Evolutionary conservation across 257 asterid species (phyloP), one percentile per base, ranked within the genome.

Genomic region (Eucommia ulmoides): DNA sequence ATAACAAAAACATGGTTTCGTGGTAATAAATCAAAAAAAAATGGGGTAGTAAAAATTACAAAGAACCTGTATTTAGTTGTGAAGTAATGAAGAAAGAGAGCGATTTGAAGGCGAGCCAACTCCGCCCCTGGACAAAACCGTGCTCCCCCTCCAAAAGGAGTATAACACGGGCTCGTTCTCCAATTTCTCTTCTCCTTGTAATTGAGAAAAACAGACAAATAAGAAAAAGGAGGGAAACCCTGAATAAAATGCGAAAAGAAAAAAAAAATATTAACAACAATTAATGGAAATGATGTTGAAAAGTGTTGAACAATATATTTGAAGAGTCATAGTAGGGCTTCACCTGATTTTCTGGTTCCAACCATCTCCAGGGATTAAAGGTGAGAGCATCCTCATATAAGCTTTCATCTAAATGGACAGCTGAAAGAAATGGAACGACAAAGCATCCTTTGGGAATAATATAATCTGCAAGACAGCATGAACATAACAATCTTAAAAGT

Each of bases 101-200:
- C 92, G 17, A 88, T 81, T 64, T 83, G 97, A 68, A 87, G 94
- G 50, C 97, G 91, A 38, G 94, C 91, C 61, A 87, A 60, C 72
- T 87, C 97, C 22, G 97, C 97, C 48, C 97, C 97, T 6, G 97
- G 97, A 52, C 97, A 87, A 45, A 87, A 87, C 57, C 97, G 75
- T 41, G 76, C 67, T 18, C 97, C 97, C 59, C 97, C 97, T 11
- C 97, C 97, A 55, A 83, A 88, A 19, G 97, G 97, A 16, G 88
- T 74, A 60, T 84, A 88, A 63, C 65, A 62, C 48, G 78, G 76
- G 52, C 92, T 69, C 51, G 53, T 77, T 75, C 95, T 73, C 93
- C 97, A 88, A 33, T 84, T 88, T 58, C 95, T 72, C 77, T 83
- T 88, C 60, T 84, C 93, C 94, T 86, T 42, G 22, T 42, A 1